Conservation (phyloP, 352 stramenopile genomes). For the Nothophytophthora sp. region DNA sequence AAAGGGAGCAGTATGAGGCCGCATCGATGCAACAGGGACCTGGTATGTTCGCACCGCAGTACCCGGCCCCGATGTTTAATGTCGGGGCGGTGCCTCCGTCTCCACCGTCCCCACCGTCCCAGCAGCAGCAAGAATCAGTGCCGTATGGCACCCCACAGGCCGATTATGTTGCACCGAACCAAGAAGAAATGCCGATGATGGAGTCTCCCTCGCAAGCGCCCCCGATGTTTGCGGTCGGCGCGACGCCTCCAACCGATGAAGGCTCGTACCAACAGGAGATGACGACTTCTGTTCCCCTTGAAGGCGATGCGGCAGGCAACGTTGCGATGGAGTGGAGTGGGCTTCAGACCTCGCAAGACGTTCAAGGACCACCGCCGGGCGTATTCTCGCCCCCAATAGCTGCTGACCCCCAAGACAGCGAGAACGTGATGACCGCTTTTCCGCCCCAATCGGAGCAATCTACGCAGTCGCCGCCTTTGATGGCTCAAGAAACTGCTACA, state of each 20-base stretch:
- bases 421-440: background rate
- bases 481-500: too few relatives aligned
- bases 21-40: background rate
- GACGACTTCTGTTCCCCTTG: background rate
- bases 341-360: slow-evolving; percentile 4
- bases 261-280: slow-evolving; percentile 4
- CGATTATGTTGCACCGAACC: slow-evolving; percentile 1
- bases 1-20: slow-evolving; percentile 6
- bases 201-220: slow-evolving; percentile 13
- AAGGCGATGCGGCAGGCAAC: background rate
- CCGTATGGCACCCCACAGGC: slow-evolving; percentile 3
- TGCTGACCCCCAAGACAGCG: background rate
- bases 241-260: background rate
- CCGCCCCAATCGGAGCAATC: background rate
- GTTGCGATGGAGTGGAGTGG: slow-evolving; percentile 5
- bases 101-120: slow-evolving; percentile 2
- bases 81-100: slow-evolving; percentile 17
- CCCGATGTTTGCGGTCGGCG: slow-evolving; percentile 9
- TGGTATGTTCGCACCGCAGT: slow-evolving; percentile 9
- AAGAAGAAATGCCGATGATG: slow-evolving; percentile 9
- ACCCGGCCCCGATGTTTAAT: slow-evolving; percentile 18
- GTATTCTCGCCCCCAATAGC: background rate
- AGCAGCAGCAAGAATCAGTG: slow-evolving; percentile 11
- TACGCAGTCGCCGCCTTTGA: background rate
- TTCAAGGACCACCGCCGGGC: background rate